Evolutionary conservation across 140 eudicot genomes (phyloP), one percentile per base, ranked within the genome.

Genomic region (Ambrosia hybrid): DNA sequence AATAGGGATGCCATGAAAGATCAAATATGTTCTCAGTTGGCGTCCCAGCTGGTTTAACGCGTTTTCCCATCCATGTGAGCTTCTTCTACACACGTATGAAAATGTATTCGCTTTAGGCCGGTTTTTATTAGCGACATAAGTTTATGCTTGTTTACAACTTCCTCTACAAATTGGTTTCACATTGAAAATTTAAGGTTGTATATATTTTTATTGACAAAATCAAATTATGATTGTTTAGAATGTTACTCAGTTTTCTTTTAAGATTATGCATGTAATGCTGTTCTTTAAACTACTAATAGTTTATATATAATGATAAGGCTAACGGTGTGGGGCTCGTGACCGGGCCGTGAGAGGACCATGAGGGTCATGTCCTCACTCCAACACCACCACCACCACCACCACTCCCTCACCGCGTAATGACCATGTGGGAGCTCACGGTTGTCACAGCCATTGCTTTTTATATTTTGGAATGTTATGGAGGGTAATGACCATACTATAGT

Each of bases 1-100:
- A 89, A 89, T 71, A 79, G 98, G 80, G 96, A 89, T 79, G 83
- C 86, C 17, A 83, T 81, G 82, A 79, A 72, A 70, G 95, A 87
- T 79, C 82, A 74, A 70, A 76, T 89, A 67, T 83, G 72, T 78
- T 76, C 84, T 26, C 78, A 51, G 38, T 72, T 92, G 73, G 64
- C 62, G 3, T 78, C 75, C 57, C 64, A 71, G 65, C 73, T 81
- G 57, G 74, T 75, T 34, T 78, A 66, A 69, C 75, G 34, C 5
- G 9, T 21, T n/a, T 3, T 2, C 11, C 21, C 48, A 6, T 36
- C 5, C 17, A 2, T 51, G 8, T n/a, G 41, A 26, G 34, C 41
- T 58, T 26, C 57, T 14, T 6, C 3, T 53, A 52, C 37, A 34
- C 49, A 14, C n/a, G 73, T 49, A 38, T 36, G n/a, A 56, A 56